Evolutionary conservation across 1,139 yeast genomes (phyloP).

Genomic region (Pichia sp.): DNA sequence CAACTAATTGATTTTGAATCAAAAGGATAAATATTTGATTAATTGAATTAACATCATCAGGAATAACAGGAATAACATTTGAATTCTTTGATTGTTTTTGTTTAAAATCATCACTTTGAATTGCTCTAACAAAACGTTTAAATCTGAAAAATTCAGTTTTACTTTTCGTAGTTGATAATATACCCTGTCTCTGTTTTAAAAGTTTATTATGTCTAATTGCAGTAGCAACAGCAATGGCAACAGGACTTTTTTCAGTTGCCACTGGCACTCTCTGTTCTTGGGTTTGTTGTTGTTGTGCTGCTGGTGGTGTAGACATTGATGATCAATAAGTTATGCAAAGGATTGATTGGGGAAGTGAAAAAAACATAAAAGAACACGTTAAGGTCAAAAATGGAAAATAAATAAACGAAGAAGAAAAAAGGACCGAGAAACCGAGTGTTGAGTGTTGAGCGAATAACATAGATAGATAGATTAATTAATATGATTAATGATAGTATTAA

Average conservation of each 20-base stretch:
- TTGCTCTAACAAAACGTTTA: constrained; percentile 77
- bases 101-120: constrained; percentile 67
- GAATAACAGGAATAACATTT: constrained; percentile 49
- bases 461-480: too few relatives aligned
- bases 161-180: constrained; percentile 50
- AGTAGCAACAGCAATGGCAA: constrained; percentile 60
- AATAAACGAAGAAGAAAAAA: too few relatives aligned
- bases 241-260: constrained; percentile 29
- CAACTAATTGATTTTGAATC: constrained; percentile 67
- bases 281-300: constrained; percentile 3
- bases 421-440: too few relatives aligned
- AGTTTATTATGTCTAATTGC: constrained; percentile 58
- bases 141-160: constrained; percentile 78
- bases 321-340: too few relatives aligned
- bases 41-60: constrained; percentile 43
- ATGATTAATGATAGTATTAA: too few relatives aligned
- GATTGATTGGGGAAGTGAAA: too few relatives aligned
- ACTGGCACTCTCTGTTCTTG: constrained; percentile 20
- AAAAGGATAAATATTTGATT: constrained; percentile 57
- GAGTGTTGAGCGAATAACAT: too few relatives aligned
- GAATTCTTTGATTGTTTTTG: constrained; percentile 41
- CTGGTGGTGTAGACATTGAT: constrained; percentile 6
- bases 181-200: constrained; percentile 76
- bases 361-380: too few relatives aligned
- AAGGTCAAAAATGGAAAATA: too few relatives aligned